A percentile compares a stretch with the other conserved stretches of the same genome.
phyloP scores from a whole-genome alignment of 2,329 filamentous ascomycete genomes.

The Orbilia oligospora region DNA sequence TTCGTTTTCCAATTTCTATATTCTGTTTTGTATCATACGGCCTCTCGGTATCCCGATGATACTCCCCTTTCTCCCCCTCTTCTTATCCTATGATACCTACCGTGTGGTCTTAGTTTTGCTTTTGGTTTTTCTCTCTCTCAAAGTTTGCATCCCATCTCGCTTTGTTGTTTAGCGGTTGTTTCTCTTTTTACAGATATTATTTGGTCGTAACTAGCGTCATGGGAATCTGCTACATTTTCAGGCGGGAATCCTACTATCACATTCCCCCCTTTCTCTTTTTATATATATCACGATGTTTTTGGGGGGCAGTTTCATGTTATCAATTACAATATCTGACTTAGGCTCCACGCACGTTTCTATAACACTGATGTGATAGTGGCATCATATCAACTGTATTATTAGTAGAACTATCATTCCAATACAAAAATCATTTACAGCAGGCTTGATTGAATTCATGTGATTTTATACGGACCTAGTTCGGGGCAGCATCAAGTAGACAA shows the following conservation, averaged over 20 bases:
- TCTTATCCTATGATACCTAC: constrained; percentile 32
- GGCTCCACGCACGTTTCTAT: constrained; percentile 10
- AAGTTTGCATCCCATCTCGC: constrained; percentile 23
- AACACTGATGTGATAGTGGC: constrained; percentile 21
- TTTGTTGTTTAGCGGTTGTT: constrained; percentile 60
- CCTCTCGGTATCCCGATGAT: constrained; percentile 8
- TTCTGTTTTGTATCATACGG: constrained; percentile 54
- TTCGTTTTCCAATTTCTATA: neutral
- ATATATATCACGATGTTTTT: constrained; percentile 14
- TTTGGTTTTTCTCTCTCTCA: constrained; percentile 2
- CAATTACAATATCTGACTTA: constrained; percentile 22
- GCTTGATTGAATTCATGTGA: neutral
- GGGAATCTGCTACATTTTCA: constrained; percentile 10
- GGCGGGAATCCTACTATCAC: neutral
- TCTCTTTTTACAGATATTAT: constrained; percentile 21
- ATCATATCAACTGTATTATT: constrained; percentile 45
- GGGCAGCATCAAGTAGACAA: neutral
- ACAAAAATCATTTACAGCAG: neutral
- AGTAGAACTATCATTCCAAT: constrained; percentile 35
- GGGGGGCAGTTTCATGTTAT: constrained; percentile 4
- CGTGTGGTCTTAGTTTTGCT: constrained; percentile 31
- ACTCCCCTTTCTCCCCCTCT: neutral
- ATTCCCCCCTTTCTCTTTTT: constrained; percentile 1
- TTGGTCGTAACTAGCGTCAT: constrained; percentile 23
- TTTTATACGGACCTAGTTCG: neutral